Evolutionary conservation across 2,329 filamentous ascomycete species (phyloP), one percentile per base, ranked within the genome.

Genomic region (Byssoonygena ceratinophila): DNA sequence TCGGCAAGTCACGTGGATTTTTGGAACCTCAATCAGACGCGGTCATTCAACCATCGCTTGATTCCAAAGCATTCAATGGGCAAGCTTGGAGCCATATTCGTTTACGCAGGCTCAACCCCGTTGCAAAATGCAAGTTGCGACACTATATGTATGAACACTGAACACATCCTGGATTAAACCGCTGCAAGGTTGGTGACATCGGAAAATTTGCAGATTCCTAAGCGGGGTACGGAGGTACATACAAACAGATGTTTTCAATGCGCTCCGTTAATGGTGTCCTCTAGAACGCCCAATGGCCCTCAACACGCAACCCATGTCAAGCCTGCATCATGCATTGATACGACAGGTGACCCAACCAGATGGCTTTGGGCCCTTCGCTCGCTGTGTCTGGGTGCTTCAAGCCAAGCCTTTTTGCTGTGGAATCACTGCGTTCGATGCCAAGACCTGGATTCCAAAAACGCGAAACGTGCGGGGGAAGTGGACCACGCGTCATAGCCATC

Each of bases 401-500:
- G 32, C 31, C 45, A 47, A 37, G 31, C 45, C 37, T 37, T 27
- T 20, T n/a, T 12, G 31, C 14, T 36, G 45, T 47, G 32, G 45
- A 47, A 37, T 47, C 32, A 37, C 20, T 27, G 16, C 16, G 14
- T 46, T 46, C 16, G 11, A 46, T n/a, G 45, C 45, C 32, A 47
- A 47, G 45, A 16, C 32, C 4, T 8, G 14, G 20, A 27, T 47
- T 47, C 45, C 45, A 47, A 25, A 37, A 11, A 43, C 29, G 12
- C 40, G 23, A 31, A 45, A 45, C 25, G 39, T 11, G 16, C n/a
- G 41, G 3, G 27, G 41, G 7, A 14, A 7, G 22, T 20, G 41
- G 41, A 22, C 43, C 16, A 32, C 18, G 31, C 14, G 2, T 23
- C 41, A 29, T 11, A 44, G 25, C 23, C 9, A 45, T 32, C 27